Conservation (phyloP, 2,329 filamentous ascomycete species). For the Cladophialophora immunda region DNA sequence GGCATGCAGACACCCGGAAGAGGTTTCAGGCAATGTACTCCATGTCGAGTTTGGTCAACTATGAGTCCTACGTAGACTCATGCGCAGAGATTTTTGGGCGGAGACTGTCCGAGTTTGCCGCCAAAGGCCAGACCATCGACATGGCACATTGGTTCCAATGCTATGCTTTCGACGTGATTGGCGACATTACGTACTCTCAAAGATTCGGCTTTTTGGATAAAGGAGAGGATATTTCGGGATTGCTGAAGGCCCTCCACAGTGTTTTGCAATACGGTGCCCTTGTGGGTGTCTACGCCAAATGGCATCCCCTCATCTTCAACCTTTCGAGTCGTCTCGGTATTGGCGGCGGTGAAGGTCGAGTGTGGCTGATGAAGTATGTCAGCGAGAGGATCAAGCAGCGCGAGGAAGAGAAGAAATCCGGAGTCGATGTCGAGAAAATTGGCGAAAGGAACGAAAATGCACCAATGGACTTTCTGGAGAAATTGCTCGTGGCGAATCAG, state of each 20-base stretch:
- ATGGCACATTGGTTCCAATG: slow-evolving; percentile 72
- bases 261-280: slow-evolving; percentile 50
- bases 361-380: slow-evolving; percentile 47
- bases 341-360: slow-evolving; percentile 46
- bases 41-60: slow-evolving; percentile 59
- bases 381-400: slow-evolving; percentile 45
- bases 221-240: slow-evolving; percentile 72
- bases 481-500: slow-evolving; percentile 52
- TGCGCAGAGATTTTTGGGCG: slow-evolving; percentile 54
- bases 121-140: slow-evolving; percentile 46
- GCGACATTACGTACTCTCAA: slow-evolving; percentile 61
- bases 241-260: slow-evolving; percentile 47
- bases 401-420: slow-evolving; percentile 39
- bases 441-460: slow-evolving; percentile 30
- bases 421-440: slow-evolving; percentile 25
- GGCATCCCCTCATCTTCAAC: slow-evolving; percentile 49
- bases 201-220: slow-evolving; percentile 78
- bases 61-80: slow-evolving; percentile 60
- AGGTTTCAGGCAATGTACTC: slow-evolving; percentile 57
- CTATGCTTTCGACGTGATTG: slow-evolving; percentile 79
- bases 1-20: slow-evolving; percentile 74
- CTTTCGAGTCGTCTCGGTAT: slow-evolving; percentile 44
- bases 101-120: slow-evolving; percentile 51
- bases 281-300: slow-evolving; percentile 53
- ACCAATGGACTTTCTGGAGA: slow-evolving; percentile 53